A percentile compares a stretch with the other conserved stretches of the same genome.
These are phyloP conservation scores for Arabidopsis hybrid DNA, from an alignment of 441 rosid species.

Conservation along the genomic window DNA sequence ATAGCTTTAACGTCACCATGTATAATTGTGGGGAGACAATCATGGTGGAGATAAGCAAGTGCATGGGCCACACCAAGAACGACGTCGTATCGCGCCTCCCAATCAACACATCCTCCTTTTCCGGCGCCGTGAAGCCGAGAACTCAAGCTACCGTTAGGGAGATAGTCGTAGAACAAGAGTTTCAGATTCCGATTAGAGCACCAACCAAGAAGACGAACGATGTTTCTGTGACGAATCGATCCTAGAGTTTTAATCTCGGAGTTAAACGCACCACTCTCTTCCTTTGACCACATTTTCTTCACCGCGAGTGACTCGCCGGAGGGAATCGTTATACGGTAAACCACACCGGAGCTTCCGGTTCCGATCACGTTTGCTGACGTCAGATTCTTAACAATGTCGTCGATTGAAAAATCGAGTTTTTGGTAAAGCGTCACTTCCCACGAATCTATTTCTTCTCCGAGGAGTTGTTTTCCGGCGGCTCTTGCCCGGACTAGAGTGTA, in stretches of 20 bases:
- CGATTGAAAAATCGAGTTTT: constrained; percentile 80
- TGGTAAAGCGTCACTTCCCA: constrained; percentile 91
- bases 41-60: constrained; percentile 85
- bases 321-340: constrained; percentile 61
- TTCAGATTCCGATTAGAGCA: constrained; percentile 74
- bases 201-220: constrained; percentile 85
- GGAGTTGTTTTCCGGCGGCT: constrained; percentile 46
- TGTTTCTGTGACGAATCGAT: constrained; percentile 84
- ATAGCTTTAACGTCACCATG: constrained; percentile 91
- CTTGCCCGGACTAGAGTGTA: constrained; percentile 66
- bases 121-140: constrained; percentile 56
- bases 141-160: constrained; percentile 72
- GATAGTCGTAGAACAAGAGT: constrained; percentile 74
- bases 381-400: constrained; percentile 60
- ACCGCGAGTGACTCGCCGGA: constrained; percentile 68
- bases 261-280: constrained; percentile 68
- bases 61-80: constrained; percentile 87
- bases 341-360: constrained; percentile 82
- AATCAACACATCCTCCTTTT: constrained; percentile 49
- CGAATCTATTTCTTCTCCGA: constrained; percentile 54
- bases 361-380: constrained; percentile 72
- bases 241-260: constrained; percentile 83
- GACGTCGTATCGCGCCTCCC: constrained; percentile 78
- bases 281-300: constrained; percentile 65
- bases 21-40: constrained; percentile 81